A percentile compares a stretch with the other conserved stretches of the same genome.
These are phyloP conservation scores for Fusarium verrucosum DNA, from an alignment of 2,329 filamentous ascomycete species.

Conservation along the genomic window DNA sequence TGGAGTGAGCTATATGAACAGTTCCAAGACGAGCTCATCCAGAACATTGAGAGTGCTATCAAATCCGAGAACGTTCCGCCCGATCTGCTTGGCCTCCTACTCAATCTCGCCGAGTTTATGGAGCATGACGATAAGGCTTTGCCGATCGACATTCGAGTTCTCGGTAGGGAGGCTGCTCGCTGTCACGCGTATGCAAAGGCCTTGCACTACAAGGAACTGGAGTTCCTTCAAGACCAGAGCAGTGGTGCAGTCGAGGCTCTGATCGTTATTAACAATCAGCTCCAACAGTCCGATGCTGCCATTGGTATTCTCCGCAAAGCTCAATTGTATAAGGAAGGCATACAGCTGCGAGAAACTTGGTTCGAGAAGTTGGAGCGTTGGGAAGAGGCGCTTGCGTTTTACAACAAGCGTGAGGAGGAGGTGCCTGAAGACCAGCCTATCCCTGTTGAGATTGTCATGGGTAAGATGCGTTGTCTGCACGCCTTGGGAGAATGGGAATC, in stretches of 20 bases:
- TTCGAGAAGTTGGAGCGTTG: slow-evolving; percentile 98
- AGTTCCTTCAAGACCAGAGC: slow-evolving; percentile 97
- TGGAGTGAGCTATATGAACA: slow-evolving; percentile 98
- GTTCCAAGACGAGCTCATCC: slow-evolving; percentile 95
- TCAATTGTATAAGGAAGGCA: slow-evolving; percentile 90
- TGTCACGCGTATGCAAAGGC: slow-evolving; percentile 99
- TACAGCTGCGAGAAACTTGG: slow-evolving; percentile 97
- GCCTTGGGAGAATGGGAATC: slow-evolving; percentile 98
- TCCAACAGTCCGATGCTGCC: slow-evolving; percentile 97
- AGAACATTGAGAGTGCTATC: slow-evolving; percentile 93
- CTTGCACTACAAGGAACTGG: slow-evolving; percentile 97
- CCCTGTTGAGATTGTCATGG: slow-evolving; percentile 96
- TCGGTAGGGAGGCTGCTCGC: slow-evolving; percentile 93
- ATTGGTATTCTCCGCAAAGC: slow-evolving; percentile 97
- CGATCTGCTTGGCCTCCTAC: slow-evolving; percentile 89
- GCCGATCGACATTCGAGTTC: slow-evolving; percentile 93
- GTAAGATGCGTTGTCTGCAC: slow-evolving; percentile 98
- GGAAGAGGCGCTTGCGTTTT: slow-evolving; percentile 95
- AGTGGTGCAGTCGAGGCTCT: slow-evolving; percentile 94
- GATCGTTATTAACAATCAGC: slow-evolving; percentile 99
- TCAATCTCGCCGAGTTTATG: slow-evolving; percentile 99
- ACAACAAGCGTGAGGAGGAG: slow-evolving; percentile 84
- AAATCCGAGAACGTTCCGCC: slow-evolving; percentile 96
- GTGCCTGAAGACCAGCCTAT: slow-evolving; percentile 64
- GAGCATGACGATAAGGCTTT: slow-evolving; percentile 99